phyloP scores from a whole-genome alignment of 2,329 filamentous ascomycete species.

The Claviceps lovelessii region DNA sequence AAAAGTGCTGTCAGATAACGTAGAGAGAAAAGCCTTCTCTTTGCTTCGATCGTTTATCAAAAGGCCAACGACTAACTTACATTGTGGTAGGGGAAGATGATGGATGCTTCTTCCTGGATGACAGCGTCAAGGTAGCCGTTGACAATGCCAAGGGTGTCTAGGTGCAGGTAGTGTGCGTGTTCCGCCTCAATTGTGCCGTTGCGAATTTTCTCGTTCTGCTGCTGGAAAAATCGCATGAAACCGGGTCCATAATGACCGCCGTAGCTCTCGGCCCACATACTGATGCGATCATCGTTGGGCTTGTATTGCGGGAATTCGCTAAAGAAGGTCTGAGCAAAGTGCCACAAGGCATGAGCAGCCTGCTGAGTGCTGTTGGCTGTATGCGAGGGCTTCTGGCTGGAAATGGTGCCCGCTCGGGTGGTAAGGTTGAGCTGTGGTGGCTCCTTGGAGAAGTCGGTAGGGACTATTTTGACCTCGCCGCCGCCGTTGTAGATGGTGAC shows the following conservation, averaged over 20 bases:
- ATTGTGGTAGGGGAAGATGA: slow-evolving; percentile 46
- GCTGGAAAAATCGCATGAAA: slow-evolving; percentile 42
- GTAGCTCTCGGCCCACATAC: slow-evolving; percentile 55
- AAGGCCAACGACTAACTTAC: slow-evolving; percentile 18
- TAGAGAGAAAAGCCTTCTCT: not conserved
- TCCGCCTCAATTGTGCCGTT: slow-evolving; percentile 21
- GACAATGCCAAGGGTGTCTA: slow-evolving; percentile 52
- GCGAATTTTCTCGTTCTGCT: slow-evolving; percentile 42
- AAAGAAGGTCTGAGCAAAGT: slow-evolving; percentile 50
- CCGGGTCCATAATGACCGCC: slow-evolving; percentile 55
- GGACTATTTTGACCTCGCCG: slow-evolving; percentile 28
- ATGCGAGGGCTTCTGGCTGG: slow-evolving; percentile 15
- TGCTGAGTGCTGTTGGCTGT: slow-evolving; percentile 36
- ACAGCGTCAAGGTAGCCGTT: slow-evolving; percentile 55
- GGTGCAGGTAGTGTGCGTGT: slow-evolving; percentile 32
- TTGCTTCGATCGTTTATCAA: not conserved
- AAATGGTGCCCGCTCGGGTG: slow-evolving; percentile 19
- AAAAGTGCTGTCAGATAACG: not conserved
- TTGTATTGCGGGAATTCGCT: slow-evolving; percentile 43
- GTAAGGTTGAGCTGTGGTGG: slow-evolving; percentile 24
- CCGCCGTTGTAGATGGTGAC: slow-evolving; percentile 38
- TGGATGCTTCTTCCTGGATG: slow-evolving; percentile 43
- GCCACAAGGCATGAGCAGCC: slow-evolving; percentile 45
- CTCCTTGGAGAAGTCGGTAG: slow-evolving; percentile 22
- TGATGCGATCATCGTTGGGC: slow-evolving; percentile 39